Evolutionary conservation across 768 basidiomycete species (phyloP), one percentile per base, ranked within the genome.

Genomic region (Dioszegia crocea): DNA sequence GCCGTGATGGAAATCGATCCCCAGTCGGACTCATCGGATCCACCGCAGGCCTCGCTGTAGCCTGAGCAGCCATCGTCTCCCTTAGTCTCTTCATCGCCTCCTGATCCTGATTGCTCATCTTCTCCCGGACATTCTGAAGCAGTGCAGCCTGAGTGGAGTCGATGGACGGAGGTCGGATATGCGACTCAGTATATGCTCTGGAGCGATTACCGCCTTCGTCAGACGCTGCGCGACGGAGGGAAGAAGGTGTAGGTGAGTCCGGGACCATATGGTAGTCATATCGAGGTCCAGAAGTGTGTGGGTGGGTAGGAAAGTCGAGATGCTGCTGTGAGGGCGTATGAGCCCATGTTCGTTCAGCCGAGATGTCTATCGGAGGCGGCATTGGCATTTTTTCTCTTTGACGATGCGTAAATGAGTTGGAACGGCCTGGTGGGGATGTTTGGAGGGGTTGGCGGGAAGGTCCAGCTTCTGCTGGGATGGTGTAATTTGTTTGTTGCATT

Each of bases 41-140:
- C 19, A 19, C 33, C 19, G 23, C 10, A 2, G 36, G 21, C 23
- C 23, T 41, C 51, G 12, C 19, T 16, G 17, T 26, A 36, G 51
- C 51, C 39, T 53, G 59, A 8, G 63, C 64, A 43, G 57, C 57
- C 68, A 73, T 67, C 0, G 59, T 59, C 10, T 51, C 49, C 21
- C 71, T 27, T 17, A 70, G 27, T 29, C 63, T 61, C 47, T 59
- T 54, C 71, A 73, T 73, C 2, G 71, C 71, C 51, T 67, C 68
- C 49, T 61, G 62, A 60, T 73, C 71, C 38, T 57, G 58, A 6
- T 51, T 51, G 17, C 61, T 62, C 31, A 73, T 30, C 47, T 70
- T 70, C 36, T 56, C 27, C 9, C 71, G 31, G 8, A 61, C 68
- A 16, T 64, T 59, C 41, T 70, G 60, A 1, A 70, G 29, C 9